A percentile compares a stretch with the other conserved stretches of the same genome.
Evolutionary conservation across 2,329 filamentous ascomycete species (phyloP).

Genomic region (Ophiocordyceps robertsii): DNA sequence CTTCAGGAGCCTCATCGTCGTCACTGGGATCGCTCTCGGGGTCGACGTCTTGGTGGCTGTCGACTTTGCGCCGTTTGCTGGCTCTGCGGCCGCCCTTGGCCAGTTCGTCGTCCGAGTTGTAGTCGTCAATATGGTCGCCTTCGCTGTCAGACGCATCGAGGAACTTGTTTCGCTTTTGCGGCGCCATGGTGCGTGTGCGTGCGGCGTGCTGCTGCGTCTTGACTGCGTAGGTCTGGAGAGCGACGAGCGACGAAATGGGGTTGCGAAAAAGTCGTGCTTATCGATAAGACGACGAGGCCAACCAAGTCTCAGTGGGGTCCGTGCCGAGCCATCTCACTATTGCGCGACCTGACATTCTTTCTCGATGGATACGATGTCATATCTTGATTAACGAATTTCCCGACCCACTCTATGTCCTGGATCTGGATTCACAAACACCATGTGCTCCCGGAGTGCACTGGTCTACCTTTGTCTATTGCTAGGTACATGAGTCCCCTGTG

Average conservation of each 20-base stretch:
- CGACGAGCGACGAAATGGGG: neutral
- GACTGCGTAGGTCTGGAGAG: neutral
- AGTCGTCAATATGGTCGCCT: conserved; percentile 43
- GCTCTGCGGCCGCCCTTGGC: conserved; percentile 47
- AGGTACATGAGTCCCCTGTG: no score
- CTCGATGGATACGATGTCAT: no score
- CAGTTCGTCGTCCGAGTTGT: conserved; percentile 57
- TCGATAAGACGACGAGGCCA: neutral
- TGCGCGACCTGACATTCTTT: no score
- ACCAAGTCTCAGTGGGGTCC: no score
- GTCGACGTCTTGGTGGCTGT: conserved; percentile 22
- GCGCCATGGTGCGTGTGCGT: conserved; percentile 37
- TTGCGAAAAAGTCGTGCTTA: neutral
- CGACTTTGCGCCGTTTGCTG: conserved; percentile 50
- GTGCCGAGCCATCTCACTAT: no score
- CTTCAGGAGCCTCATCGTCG: conserved; percentile 9
- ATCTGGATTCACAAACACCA: no score
- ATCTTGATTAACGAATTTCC: no score
- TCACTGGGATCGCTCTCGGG: conserved; percentile 18
- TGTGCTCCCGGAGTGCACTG: no score
- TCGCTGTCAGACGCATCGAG: conserved; percentile 48
- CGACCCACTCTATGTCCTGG: no score
- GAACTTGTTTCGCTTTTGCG: conserved; percentile 60
- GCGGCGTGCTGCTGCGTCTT: neutral
- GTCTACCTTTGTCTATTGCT: no score